phyloP scores from a whole-genome alignment of 495 filamentous ascomycete genomes.

The Neurospora sublineolata region DNA sequence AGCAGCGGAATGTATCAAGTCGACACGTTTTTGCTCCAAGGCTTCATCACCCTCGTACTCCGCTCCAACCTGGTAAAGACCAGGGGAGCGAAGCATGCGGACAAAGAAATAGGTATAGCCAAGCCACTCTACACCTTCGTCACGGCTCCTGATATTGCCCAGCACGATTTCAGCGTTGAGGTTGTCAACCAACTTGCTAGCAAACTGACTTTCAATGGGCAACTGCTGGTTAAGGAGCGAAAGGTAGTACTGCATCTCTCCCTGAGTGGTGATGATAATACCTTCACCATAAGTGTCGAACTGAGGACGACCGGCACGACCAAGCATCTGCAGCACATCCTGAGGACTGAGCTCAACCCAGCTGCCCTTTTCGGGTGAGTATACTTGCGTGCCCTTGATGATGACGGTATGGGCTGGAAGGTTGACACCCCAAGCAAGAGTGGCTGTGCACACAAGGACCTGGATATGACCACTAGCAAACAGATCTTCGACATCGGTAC shows the following conservation, averaged over 20 bases:
- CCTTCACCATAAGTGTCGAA: conserved; percentile 97
- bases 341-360: conserved; percentile 98
- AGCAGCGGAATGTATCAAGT: conserved; percentile 90
- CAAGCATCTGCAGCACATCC: conserved; percentile 97
- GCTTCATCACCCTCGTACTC: conserved; percentile 90
- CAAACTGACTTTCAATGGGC: conserved; percentile 92
- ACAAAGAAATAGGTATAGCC: conserved; percentile 98
- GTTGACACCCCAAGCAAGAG: conserved; percentile 93
- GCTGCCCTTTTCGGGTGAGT: conserved; percentile 95
- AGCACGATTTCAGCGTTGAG: conserved; percentile 95
- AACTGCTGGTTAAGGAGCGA: conserved; percentile 94
- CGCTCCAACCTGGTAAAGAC: conserved; percentile 87
- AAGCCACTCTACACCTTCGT: conserved; percentile 96
- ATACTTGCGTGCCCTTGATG: conserved; percentile 95
- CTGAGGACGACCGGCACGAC: conserved; percentile 89
- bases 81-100: conserved; percentile 92
- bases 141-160: conserved; percentile 82
- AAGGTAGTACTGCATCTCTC: conserved; percentile 92
- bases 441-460: conserved; percentile 94
- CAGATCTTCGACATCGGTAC: conserved; percentile 88
- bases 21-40: conserved; percentile 91
- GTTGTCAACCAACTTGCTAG: conserved; percentile 89
- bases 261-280: conserved; percentile 94
- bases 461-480: conserved; percentile 86
- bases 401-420: conserved; percentile 90